These are phyloP conservation scores for Xerocomus potaroensis DNA, from an alignment of 768 basidiomycete species.

Conservation along the genomic window DNA sequence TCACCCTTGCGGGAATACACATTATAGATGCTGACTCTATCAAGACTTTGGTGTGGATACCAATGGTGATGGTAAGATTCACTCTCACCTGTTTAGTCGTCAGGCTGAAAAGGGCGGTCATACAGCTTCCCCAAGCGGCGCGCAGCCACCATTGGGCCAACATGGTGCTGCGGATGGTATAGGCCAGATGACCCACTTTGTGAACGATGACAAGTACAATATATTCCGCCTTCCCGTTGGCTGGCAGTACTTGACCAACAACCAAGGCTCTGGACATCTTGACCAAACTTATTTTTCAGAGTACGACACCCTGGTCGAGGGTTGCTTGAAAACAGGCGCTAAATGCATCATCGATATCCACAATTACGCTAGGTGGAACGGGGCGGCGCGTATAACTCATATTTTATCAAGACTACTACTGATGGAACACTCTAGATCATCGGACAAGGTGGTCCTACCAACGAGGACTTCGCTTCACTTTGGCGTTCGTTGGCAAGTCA, in stretches of 20 bases:
- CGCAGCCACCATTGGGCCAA: neutral
- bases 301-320: conserved; percentile 44
- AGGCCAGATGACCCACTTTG: conserved; percentile 63
- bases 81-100: neutral
- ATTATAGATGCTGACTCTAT: neutral
- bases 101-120: neutral
- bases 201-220: conserved; percentile 49
- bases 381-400: conserved; percentile 28
- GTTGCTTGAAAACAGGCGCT: conserved; percentile 45
- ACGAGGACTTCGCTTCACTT: conserved; percentile 48
- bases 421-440: conserved; percentile 37
- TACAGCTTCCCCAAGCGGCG: neutral
- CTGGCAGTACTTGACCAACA: conserved; percentile 51
- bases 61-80: conserved; percentile 39
- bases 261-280: conserved; percentile 37
- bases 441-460: conserved; percentile 58
- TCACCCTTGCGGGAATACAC: neutral
- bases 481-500: conserved; percentile 52
- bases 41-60: conserved; percentile 45
- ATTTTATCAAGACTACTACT: neutral
- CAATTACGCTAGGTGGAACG: conserved; percentile 58
- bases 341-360: conserved; percentile 55
- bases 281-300: conserved; percentile 41
- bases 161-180: conserved; percentile 8
- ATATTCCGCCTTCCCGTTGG: conserved; percentile 57